Conservation (phyloP, 2,329 filamentous ascomycete species). For the Rugonectria rugulosa region DNA sequence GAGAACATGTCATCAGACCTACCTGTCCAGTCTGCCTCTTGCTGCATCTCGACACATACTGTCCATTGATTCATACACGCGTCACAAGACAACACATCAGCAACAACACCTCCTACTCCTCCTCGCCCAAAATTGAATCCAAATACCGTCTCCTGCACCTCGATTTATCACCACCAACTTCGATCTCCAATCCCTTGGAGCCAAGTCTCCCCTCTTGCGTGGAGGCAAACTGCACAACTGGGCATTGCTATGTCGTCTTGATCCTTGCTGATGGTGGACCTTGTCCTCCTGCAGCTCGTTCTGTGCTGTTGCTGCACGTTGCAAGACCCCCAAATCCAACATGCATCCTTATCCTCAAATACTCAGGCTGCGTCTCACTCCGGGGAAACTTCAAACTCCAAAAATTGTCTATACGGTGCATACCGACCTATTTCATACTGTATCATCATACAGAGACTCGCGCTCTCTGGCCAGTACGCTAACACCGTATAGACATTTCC, state of each 20-base stretch:
- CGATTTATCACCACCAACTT: constrained; percentile 7
- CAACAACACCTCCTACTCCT: not conserved
- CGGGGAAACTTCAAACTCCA: constrained; percentile 35
- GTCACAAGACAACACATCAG: not conserved
- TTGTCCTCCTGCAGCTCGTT: no score
- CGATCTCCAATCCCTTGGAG: no score
- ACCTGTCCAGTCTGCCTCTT: not conserved
- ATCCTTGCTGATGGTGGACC: no score
- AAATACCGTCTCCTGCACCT: constrained; percentile 1
- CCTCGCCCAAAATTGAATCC: no score
- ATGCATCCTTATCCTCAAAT: constrained; percentile 39
- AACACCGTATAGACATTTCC: constrained; percentile 39
- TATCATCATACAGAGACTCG: not conserved
- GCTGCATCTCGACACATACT: constrained; percentile 10
- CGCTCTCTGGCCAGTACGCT: constrained; percentile 17
- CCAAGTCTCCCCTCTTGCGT: no score
- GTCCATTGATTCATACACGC: not conserved
- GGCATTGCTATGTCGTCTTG: not conserved
- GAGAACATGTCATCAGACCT: not conserved
- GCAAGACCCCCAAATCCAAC: constrained; percentile 8
- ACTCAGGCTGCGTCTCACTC: constrained; percentile 19
- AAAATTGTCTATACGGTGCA: constrained; percentile 42
- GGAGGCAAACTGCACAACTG: not conserved
- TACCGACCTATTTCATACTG: constrained; percentile 29
- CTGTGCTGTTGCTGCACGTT: not conserved